phyloP scores from a whole-genome alignment of 768 basidiomycete species.

The Holtermannia corniformis region DNA sequence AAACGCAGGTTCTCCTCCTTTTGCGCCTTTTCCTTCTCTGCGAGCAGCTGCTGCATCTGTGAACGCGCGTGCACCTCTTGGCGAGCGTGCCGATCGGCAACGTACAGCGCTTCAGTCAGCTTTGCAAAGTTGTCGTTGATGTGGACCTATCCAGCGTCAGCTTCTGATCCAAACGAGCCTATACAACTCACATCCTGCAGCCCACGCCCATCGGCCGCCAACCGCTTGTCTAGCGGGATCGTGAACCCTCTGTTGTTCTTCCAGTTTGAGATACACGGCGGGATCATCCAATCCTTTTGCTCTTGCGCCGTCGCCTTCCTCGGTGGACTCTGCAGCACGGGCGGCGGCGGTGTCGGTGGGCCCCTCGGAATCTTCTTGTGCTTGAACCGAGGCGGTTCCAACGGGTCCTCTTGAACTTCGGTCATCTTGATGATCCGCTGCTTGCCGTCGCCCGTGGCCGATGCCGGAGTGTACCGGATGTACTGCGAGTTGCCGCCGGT shows the following conservation, averaged over 20 bases:
- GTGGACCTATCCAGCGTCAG: slow-evolving; percentile 56
- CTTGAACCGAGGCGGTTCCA: slow-evolving; percentile 95
- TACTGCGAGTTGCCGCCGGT: slow-evolving; percentile 73
- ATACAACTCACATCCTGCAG: slow-evolving; percentile 74
- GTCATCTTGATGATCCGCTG: slow-evolving; percentile 99
- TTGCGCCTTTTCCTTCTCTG: slow-evolving; percentile 91
- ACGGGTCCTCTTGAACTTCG: slow-evolving; percentile 90
- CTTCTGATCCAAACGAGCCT: not conserved
- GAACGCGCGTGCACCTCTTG: slow-evolving; percentile 95
- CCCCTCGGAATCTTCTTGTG: slow-evolving; percentile 98
- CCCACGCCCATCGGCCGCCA: slow-evolving; percentile 96
- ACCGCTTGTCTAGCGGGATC: slow-evolving; percentile 92
- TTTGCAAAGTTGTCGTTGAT: slow-evolving; percentile 99
- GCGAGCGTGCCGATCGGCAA: slow-evolving; percentile 93
- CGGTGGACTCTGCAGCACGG: slow-evolving; percentile 88
- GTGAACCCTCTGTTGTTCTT: slow-evolving; percentile 99
- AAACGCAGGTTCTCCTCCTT: slow-evolving; percentile 94
- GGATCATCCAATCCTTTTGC: slow-evolving; percentile 99
- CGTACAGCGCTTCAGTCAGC: slow-evolving; percentile 89
- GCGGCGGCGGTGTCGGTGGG: slow-evolving; percentile 91
- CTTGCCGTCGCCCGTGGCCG: slow-evolving; percentile 58
- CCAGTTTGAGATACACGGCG: slow-evolving; percentile 99
- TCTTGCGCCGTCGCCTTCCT: slow-evolving; percentile 92
- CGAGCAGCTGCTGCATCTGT: slow-evolving; percentile 97
- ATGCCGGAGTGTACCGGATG: slow-evolving; percentile 93